Conservation (phyloP, 805 yeast genomes). For the Torulaspora gathmanii region DNA sequence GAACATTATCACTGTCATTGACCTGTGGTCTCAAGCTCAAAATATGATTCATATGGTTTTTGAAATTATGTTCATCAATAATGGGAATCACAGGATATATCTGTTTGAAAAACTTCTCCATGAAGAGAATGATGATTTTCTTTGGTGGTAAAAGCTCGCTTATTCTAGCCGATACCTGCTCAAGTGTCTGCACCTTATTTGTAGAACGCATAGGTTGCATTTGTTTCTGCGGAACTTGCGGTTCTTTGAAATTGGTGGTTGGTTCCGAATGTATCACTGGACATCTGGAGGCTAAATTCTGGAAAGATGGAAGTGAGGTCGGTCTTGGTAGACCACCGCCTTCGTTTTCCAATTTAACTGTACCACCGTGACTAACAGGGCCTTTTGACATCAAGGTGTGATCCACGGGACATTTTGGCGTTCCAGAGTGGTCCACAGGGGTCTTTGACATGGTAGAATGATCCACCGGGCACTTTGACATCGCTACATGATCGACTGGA, state of each 20-base stretch:
- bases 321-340: slow-evolving; percentile 6
- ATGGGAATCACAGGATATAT: slow-evolving; percentile 64
- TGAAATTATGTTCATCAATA: slow-evolving; percentile 49
- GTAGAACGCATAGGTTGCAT: not conserved
- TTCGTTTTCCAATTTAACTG: slow-evolving; percentile 5
- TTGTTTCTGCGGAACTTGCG: slow-evolving; percentile 6
- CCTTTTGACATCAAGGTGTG: slow-evolving; percentile 25
- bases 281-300: slow-evolving; percentile 27
- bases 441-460: slow-evolving; percentile 1
- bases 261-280: slow-evolving; percentile 25
- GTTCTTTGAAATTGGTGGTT: slow-evolving; percentile 5
- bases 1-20: slow-evolving; percentile 18
- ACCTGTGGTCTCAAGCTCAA: slow-evolving; percentile 11
- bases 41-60: slow-evolving; percentile 30
- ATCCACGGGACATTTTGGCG: slow-evolving; percentile 17
- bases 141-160: slow-evolving; percentile 49
- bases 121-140: slow-evolving; percentile 49
- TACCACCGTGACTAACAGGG: slow-evolving; percentile 18
- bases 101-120: slow-evolving; percentile 54
- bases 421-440: slow-evolving; percentile 5
- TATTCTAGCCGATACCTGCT: slow-evolving; percentile 29
- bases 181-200: slow-evolving; percentile 9
- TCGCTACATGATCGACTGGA: slow-evolving; percentile 20
- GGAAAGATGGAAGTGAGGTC: slow-evolving; percentile 24
- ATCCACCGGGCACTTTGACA: slow-evolving; percentile 24